Conservation (phyloP, 2,329 filamentous ascomycete genomes). For the Fusarium sp. region DNA sequence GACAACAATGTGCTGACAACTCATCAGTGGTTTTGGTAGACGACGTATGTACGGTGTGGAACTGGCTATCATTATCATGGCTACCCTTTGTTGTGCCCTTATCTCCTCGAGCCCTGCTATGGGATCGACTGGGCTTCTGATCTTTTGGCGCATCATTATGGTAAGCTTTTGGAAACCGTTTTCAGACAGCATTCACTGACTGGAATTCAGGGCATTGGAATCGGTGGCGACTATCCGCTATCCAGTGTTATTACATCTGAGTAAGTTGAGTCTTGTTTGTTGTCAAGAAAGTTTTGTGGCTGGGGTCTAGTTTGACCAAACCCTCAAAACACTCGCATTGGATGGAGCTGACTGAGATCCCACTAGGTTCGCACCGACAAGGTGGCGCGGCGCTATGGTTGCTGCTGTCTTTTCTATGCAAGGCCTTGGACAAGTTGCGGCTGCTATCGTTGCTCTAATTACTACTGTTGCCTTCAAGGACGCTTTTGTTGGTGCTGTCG, state of each 20-base stretch:
- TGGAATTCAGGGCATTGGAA: slow-evolving; percentile 69
- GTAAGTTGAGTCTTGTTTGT: slow-evolving; percentile 47
- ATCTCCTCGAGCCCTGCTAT: slow-evolving; percentile 70
- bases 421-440: slow-evolving; percentile 79
- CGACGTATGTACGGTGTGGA: slow-evolving; percentile 87
- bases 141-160: slow-evolving; percentile 83
- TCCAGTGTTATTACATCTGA: slow-evolving; percentile 82
- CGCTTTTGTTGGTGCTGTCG: slow-evolving; percentile 57
- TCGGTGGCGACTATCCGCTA: slow-evolving; percentile 85
- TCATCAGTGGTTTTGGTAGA: slow-evolving; percentile 69
- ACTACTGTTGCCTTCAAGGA: slow-evolving; percentile 72
- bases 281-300: slow-evolving; percentile 25
- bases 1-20: slow-evolving; percentile 26
- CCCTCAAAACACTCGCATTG: not conserved
- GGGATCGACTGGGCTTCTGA: slow-evolving; percentile 68
- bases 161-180: slow-evolving; percentile 47
- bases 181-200: slow-evolving; percentile 21
- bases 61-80: slow-evolving; percentile 76
- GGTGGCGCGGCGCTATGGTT: slow-evolving; percentile 86
- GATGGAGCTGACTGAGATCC: slow-evolving; percentile 31
- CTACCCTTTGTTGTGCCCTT: slow-evolving; percentile 74
- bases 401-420: slow-evolving; percentile 88
- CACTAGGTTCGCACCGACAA: slow-evolving; percentile 77
- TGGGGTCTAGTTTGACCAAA: slow-evolving; percentile 5
- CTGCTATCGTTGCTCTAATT: slow-evolving; percentile 76